Evolutionary conservation across 805 yeast genomes (phyloP).

Genomic region (Sungouiozyma ichnusensis): DNA sequence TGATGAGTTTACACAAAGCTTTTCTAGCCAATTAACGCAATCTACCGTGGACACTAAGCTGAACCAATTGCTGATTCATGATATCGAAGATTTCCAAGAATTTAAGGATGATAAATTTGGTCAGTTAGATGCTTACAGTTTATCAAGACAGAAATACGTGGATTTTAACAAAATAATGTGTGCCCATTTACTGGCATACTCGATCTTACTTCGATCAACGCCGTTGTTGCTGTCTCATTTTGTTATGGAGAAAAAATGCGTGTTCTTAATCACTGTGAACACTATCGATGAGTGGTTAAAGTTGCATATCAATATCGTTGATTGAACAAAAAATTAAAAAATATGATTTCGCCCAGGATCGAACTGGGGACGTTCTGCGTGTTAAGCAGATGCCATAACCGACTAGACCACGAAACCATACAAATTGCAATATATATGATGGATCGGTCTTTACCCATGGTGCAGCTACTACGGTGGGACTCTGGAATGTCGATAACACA

Average conservation of each 20-base stretch:
- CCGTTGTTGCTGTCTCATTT: slow-evolving; percentile 15
- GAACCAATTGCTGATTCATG: slow-evolving; percentile 6
- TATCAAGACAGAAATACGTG: slow-evolving; percentile 20
- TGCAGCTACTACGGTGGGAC: no score
- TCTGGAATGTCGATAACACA: no score
- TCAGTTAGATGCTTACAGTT: slow-evolving; percentile 20
- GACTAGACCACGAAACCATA: slow-evolving; percentile 95
- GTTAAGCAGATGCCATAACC: slow-evolving; percentile 99
- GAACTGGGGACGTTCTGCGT: slow-evolving; percentile 99
- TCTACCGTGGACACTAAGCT: not conserved
- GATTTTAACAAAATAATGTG: slow-evolving; percentile 20
- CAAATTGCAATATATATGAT: no score
- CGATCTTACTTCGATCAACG: slow-evolving; percentile 19
- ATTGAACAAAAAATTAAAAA: slow-evolving; percentile 23
- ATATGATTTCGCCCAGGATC: slow-evolving; percentile 99
- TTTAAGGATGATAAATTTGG: slow-evolving; percentile 22
- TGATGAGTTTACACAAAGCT: slow-evolving; percentile 19
- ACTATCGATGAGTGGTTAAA: slow-evolving; percentile 29
- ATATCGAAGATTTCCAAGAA: slow-evolving; percentile 11
- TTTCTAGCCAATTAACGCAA: slow-evolving; percentile 7
- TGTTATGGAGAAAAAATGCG: slow-evolving; percentile 11
- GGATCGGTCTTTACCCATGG: no score
- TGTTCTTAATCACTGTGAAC: slow-evolving; percentile 16
- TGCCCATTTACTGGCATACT: slow-evolving; percentile 26
- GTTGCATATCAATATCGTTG: slow-evolving; percentile 26